Conservation (phyloP, 129 eudicot species). For the Arctium minus region DNA sequence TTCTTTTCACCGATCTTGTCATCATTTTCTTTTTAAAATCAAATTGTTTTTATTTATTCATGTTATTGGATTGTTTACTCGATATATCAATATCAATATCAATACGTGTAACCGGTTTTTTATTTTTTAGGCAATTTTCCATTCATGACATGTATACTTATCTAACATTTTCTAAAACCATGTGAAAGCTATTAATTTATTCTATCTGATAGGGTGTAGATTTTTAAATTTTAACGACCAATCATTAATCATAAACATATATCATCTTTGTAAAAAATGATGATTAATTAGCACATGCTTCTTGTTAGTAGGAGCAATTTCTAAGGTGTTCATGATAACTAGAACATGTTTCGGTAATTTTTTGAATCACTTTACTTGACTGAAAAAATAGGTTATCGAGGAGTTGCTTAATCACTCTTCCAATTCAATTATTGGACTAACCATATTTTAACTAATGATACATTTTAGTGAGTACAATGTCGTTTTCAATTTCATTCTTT, state of each 20-base stretch:
- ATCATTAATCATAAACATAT: neutral
- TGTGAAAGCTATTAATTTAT: neutral
- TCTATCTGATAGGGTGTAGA: neutral
- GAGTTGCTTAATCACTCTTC: too few species aligned
- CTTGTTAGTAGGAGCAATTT: neutral
- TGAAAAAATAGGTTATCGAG: too few species aligned
- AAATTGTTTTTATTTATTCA: neutral
- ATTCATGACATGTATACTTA: neutral
- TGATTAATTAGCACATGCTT: too few species aligned
- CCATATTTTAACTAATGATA: too few species aligned
- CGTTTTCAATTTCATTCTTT: too few species aligned
- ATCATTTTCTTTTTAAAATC: neutral
- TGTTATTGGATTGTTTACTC: neutral
- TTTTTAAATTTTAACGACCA: neutral
- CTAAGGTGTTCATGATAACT: neutral
- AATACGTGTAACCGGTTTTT: too few species aligned
- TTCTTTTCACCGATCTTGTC: conserved; percentile 14
- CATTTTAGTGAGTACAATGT: too few species aligned
- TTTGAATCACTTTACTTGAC: neutral
- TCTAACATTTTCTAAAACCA: neutral
- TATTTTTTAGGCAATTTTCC: too few species aligned
- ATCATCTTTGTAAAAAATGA: neutral
- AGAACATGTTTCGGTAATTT: too few species aligned
- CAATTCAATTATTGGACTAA: neutral
- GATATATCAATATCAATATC: neutral